Base-by-base conservation (phyloP, 75 land plant genomes). In the Cunninghamia lanceolata region DNA sequence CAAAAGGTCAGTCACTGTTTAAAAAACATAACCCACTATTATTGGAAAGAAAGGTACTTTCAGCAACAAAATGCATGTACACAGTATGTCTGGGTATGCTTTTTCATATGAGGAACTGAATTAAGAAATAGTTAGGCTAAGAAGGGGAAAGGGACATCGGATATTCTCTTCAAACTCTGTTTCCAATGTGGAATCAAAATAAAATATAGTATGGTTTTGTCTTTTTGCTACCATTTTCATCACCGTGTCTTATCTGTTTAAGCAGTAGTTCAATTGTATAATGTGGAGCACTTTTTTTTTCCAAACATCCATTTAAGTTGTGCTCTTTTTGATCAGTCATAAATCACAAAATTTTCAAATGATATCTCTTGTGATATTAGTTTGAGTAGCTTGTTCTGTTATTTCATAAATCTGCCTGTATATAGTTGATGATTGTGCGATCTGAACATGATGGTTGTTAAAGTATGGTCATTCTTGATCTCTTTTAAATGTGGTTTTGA, bases 1-100 rank as follows among this genome's bases (percentile, higher is more conserved):
- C 92, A 66, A 96, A 97, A 93, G 99, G 99, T 97, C 30, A 86
- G 89, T 0, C 9, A 39, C 39, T 34, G 2, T 34, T 1, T 59
- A 21, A 47, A 39, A 54, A 5, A 25, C 30, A 7, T 40, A n/a
- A n/a, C 82, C 34, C 42, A 10, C n/a, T 43, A 73, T 43, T 80
- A 14, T 80, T 45, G 15, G 32, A 42, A 80, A 43, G 50, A 80
- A 43, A 28, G 52, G 82, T n/a, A 45, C 42, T n/a, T 43, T 80
- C 32, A 80, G 47, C 47, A 43, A 43, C 47, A 45, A 80, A 40
- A 30, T 43, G 82, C 82, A 45, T 80, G 10, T 45, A n/a, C 46
- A 79, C 28, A 25, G 10, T 79, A 73, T 73, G 0, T 39, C 25
- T 79, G 38, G 46, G n/a, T 2, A 79, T 40, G 82, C 82, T 42